Conservation (phyloP, 202 grass and related monocot species). For the Digitaria exilis region DNA sequence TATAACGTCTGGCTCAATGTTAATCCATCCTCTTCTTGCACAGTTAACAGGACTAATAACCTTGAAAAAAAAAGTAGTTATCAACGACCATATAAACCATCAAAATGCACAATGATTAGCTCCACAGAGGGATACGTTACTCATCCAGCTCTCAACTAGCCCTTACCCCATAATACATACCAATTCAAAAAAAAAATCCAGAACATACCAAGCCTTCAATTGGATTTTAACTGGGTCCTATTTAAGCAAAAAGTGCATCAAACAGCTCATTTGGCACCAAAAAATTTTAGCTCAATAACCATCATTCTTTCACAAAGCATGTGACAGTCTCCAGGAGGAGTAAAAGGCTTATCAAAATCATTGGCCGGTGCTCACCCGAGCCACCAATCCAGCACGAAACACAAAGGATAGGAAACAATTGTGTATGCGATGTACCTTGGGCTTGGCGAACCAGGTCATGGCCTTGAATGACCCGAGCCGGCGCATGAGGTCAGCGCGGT, state of each 20-base stretch:
- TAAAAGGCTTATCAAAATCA: slow-evolving; percentile 18
- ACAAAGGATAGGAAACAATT: not conserved
- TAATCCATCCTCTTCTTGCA: slow-evolving; percentile 94
- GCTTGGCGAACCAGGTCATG: slow-evolving; percentile 99
- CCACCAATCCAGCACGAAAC: slow-evolving; percentile 13
- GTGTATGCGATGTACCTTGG: slow-evolving; percentile 63
- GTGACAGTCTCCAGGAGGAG: not conserved
- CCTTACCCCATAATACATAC: not conserved
- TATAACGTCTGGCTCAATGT: slow-evolving; percentile 87
- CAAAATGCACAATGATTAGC: slow-evolving; percentile 15
- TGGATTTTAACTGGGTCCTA: not conserved
- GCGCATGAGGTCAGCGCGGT: slow-evolving; percentile 80
- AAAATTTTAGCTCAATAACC: not conserved
- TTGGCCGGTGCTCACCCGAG: not conserved
- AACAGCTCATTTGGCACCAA: slow-evolving; percentile 9
- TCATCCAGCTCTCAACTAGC: not conserved
- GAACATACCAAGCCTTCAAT: not conserved
- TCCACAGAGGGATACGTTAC: not conserved
- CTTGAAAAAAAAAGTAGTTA: slow-evolving; percentile 44
- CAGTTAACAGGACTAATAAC: slow-evolving; percentile 93
- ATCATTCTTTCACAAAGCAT: not conserved
- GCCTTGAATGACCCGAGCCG: slow-evolving; percentile 88
- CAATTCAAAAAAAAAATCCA: slow-evolving; percentile 4
- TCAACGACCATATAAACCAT: not conserved
- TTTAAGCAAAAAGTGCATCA: not conserved